Conservation (phyloP, 179 eudicot species). For the Beta corolliflora region DNA sequence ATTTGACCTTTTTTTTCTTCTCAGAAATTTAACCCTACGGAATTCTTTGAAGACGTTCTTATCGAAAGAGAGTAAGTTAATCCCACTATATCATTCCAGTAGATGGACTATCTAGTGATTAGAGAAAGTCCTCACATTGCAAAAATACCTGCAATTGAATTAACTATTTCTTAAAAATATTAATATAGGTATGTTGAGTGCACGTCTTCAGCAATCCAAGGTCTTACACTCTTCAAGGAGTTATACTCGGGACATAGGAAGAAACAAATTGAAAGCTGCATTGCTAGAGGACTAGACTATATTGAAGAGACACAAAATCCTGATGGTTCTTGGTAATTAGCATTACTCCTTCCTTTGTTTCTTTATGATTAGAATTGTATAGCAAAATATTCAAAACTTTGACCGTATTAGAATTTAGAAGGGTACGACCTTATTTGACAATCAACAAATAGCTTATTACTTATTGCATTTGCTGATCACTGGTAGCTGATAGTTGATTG, state of each 20-base stretch:
- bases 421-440: too few species aligned
- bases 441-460: too few species aligned
- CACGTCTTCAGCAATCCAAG: constrained; percentile 68
- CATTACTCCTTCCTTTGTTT: too few species aligned
- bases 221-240: constrained; percentile 42
- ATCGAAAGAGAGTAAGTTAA: constrained; percentile 44
- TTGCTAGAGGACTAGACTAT: constrained; percentile 30
- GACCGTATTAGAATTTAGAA: too few species aligned
- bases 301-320: constrained; percentile 33
- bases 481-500: too few species aligned
- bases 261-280: constrained; percentile 30
- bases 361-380: too few species aligned
- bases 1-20: not conserved
- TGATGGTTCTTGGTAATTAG: constrained; percentile 41
- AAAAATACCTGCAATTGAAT: too few species aligned
- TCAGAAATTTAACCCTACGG: constrained; percentile 45
- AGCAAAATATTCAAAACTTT: too few species aligned
- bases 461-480: too few species aligned
- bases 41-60: constrained; percentile 39
- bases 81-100: too few species aligned
- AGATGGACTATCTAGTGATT: too few species aligned
- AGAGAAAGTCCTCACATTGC: too few species aligned
- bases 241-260: constrained; percentile 46
- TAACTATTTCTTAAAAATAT: not conserved
- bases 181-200: constrained; percentile 61